These are phyloP conservation scores for Novymonas esmeraldas DNA, from an alignment of 208 protist species.

Conservation along the genomic window DNA sequence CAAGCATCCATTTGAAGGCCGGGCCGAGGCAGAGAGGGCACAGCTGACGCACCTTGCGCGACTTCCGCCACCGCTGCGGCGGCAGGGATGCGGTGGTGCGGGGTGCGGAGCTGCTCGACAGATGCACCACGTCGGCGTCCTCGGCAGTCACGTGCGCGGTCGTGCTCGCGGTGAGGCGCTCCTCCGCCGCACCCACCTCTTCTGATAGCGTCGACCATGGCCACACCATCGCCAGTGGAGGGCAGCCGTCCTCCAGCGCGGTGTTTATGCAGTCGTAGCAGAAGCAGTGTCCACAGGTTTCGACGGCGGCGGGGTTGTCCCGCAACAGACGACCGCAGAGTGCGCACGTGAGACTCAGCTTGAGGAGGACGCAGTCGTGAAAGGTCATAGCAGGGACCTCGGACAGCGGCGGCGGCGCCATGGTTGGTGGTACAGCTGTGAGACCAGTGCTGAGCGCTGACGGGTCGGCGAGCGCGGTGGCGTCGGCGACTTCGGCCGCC, in stretches of 20 bases:
- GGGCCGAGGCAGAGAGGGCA: constrained; percentile 71
- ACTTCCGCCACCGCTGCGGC: constrained; percentile 12
- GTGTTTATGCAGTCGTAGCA: constrained; percentile 75
- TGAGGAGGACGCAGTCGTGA: constrained; percentile 36
- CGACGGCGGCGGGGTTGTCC: constrained; percentile 46
- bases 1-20: constrained; percentile 73
- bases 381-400: constrained; percentile 5
- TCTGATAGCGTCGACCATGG: constrained; percentile 24
- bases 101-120: too few species aligned
- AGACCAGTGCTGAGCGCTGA: background rate
- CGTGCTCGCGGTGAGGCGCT: constrained; percentile 17
- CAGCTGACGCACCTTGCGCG: constrained; percentile 28
- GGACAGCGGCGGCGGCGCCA: background rate
- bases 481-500: background rate
- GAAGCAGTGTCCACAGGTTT: constrained; percentile 81
- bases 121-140: too few species aligned
- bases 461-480: background rate
- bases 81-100: background rate
- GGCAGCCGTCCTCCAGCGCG: constrained; percentile 62
- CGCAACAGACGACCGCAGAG: constrained; percentile 49
- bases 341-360: constrained; percentile 50
- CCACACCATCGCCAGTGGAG: constrained; percentile 33
- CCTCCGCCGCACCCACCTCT: constrained; percentile 9
- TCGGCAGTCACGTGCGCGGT: too few species aligned
- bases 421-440: background rate